phyloP scores from a whole-genome alignment of 2,329 filamentous ascomycete species.

The Fusarium udum region DNA sequence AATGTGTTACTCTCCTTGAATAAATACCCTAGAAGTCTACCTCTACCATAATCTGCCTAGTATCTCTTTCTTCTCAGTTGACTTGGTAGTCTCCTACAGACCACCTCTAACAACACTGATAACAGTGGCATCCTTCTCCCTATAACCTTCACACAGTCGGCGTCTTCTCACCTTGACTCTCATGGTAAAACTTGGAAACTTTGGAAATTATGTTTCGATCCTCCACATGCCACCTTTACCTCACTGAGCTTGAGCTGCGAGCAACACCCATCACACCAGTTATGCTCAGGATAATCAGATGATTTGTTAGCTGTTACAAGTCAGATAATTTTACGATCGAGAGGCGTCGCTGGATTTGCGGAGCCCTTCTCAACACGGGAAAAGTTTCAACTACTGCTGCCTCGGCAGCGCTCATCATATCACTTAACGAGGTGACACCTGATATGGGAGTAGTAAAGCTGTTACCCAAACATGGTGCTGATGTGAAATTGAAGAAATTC shows the following conservation, averaged over 20 bases:
- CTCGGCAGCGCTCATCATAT: background rate
- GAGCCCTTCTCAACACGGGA: background rate
- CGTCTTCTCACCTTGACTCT: slow-evolving; percentile 45
- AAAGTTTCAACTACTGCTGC: background rate
- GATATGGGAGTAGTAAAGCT: background rate
- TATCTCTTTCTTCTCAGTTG: background rate
- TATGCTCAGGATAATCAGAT: slow-evolving; percentile 36
- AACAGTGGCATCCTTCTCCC: background rate
- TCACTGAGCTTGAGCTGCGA: slow-evolving; percentile 42
- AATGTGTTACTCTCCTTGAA: background rate
- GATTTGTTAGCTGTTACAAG: slow-evolving; percentile 34
- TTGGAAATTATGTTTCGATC: slow-evolving; percentile 44
- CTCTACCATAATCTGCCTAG: background rate
- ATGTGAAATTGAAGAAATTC: background rate
- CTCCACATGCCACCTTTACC: slow-evolving; percentile 37
- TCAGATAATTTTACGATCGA: slow-evolving; percentile 41
- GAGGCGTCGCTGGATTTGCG: background rate
- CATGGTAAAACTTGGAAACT: slow-evolving; percentile 48
- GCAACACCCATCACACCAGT: slow-evolving; percentile 48
- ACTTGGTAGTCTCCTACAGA: slow-evolving; percentile 6
- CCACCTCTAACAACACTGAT: background rate
- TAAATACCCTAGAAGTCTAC: background rate
- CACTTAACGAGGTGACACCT: background rate
- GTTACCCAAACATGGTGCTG: background rate
- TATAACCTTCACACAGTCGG: slow-evolving; percentile 35